A percentile compares a stretch with the other conserved stretches of the same genome.
phyloP scores from a whole-genome alignment of 2,329 filamentous ascomycete genomes.

The Ophiostoma novo-ulmi region DNA sequence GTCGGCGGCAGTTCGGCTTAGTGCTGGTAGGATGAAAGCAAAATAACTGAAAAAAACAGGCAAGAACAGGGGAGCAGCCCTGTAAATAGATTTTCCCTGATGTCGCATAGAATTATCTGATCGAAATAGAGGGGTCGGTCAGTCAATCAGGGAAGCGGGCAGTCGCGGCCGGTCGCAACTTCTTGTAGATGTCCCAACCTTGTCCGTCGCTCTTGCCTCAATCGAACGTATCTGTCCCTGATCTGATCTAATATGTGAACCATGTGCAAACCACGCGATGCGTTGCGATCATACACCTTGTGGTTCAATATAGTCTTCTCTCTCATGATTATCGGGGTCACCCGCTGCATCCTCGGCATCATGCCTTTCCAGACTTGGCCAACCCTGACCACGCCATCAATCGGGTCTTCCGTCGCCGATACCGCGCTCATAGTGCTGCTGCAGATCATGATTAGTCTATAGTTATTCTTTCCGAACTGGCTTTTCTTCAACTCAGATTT shows the following conservation, averaged over 20 bases:
- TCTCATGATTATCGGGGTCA: background rate
- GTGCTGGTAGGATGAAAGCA: background rate
- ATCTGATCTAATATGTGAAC: background rate
- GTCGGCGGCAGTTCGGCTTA: conserved; percentile 8
- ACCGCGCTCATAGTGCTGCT: background rate
- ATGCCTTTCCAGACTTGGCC: background rate
- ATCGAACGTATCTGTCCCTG: background rate
- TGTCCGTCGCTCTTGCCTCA: background rate
- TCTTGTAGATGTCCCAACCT: background rate
- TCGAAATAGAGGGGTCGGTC: conserved; percentile 11
- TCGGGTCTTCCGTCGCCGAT: background rate
- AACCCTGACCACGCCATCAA: background rate
- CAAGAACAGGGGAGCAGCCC: background rate
- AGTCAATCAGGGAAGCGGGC: background rate
- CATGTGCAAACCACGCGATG: background rate
- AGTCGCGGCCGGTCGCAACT: background rate
- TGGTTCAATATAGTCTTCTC: background rate
- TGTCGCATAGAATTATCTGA: background rate
- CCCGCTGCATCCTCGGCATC: background rate
- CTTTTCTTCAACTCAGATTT: background rate
- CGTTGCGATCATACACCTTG: background rate
- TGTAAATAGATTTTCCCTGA: background rate
- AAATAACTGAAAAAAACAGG: background rate
- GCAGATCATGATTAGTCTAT: background rate
- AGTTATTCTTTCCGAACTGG: background rate